phyloP scores from a whole-genome alignment of 2,329 filamentous ascomycete species.

The Fusarium sp. region DNA sequence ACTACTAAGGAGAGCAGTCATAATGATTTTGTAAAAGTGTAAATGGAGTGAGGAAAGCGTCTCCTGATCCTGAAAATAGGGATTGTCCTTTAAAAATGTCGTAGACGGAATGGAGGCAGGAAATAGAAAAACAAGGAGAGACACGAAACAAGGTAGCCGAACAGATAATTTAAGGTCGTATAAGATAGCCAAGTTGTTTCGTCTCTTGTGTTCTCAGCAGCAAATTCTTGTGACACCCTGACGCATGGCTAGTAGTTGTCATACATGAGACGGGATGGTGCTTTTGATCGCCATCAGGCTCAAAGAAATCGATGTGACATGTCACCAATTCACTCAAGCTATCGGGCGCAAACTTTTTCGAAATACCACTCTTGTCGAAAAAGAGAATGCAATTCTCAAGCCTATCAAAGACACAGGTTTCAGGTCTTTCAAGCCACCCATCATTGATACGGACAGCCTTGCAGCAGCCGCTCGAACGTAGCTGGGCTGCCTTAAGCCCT shows the following conservation, averaged over 20 bases:
- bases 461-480: background rate
- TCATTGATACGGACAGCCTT: background rate
- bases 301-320: background rate
- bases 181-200: no score
- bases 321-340: background rate
- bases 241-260: background rate
- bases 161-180: rapidly evolving
- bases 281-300: background rate
- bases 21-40: no score
- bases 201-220: no score
- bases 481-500: background rate
- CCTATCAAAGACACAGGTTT: background rate
- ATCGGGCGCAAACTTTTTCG: background rate
- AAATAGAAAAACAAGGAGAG: no score
- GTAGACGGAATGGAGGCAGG: no score
- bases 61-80: no score
- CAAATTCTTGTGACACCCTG: background rate
- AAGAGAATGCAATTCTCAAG: background rate
- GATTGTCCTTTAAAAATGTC: no score
- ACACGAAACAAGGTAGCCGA: no score
- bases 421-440: background rate
- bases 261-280: background rate
- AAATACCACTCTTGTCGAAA: background rate
- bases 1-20: no score
- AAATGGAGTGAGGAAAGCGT: no score